Base-by-base conservation (phyloP, 2,329 filamentous ascomycete genomes). In the Fusarium incarnatum region DNA sequence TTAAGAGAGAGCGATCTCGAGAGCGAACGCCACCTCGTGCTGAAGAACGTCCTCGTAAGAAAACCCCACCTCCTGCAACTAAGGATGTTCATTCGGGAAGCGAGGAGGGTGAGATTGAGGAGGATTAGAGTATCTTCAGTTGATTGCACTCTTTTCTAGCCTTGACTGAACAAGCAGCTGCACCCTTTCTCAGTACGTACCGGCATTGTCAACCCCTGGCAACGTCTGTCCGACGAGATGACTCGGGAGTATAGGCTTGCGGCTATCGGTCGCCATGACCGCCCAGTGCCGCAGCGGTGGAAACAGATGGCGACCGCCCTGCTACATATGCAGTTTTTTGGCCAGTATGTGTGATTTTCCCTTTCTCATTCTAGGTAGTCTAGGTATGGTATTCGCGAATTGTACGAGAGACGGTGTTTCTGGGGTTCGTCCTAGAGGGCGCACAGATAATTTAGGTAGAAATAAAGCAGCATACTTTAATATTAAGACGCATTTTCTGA, bases 51-150 rank as follows among this genome's bases (percentile, higher is more conserved):
- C 83, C 84, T 76, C 87, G 85, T 78, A 86, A 85, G 79, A 90
- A 85, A 80, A 87, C 87, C 52, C 86, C 87, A 44, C 83, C 83
- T 27, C 71, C 76, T 56, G 28, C 60, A 42, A 75, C 74, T 40
- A 83, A 83, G 75, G 89, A 92, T 70, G 84, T 89, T 54, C 83
- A 85, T 49, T 87, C 85, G 63, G 96, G 96, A 56, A 98, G 94
- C 77, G 96, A 99, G 82, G 96, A 99, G 81, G 96, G 96, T 55
- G 96, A 99, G 83, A 98, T 99, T 75, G 96, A 97, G 81, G 94
- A 98, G 84, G 88, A 89, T 73, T 89, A 83, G 77, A 55, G 46
- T 45, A 34, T 60, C 23, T 53, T 11, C 34, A 37, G 50, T 45
- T 55, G 32, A 20, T 44, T 53, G 23, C 48, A 54, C 56, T 53